A percentile compares a stretch with the other conserved stretches of the same genome.
Evolutionary conservation across 164 flowering plant genomes (phyloP).

Genomic region (Magnolia kwangsiensis): DNA sequence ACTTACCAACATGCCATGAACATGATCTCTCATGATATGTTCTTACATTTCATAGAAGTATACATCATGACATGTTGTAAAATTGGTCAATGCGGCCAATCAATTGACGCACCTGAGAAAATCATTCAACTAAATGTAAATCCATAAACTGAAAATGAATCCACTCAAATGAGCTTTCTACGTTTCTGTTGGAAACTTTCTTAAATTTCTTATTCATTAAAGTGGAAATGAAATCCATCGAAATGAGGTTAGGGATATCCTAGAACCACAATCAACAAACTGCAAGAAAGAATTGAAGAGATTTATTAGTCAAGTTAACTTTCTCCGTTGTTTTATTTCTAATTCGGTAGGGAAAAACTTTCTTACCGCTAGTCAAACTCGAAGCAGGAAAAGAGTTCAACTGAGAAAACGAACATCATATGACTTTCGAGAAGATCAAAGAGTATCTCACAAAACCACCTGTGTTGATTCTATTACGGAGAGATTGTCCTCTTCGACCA

Average conservation of each 20-base stretch:
- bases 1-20: neutral
- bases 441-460: too few relatives aligned
- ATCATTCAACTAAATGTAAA: neutral
- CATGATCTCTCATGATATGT: neutral
- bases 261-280: neutral
- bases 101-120: too few relatives aligned
- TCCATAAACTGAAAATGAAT: neutral
- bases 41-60: neutral
- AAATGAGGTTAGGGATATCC: neutral
- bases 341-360: neutral
- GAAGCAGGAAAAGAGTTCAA: too few relatives aligned
- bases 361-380: too few relatives aligned
- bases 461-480: too few relatives aligned
- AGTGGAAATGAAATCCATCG: neutral
- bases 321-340: neutral
- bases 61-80: neutral
- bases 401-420: too few relatives aligned
- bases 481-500: too few relatives aligned
- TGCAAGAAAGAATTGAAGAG: neutral
- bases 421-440: too few relatives aligned
- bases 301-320: neutral
- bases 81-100: neutral
- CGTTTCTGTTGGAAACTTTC: neutral
- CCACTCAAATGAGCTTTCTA: neutral
- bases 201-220: neutral